phyloP scores from a whole-genome alignment of 768 basidiomycete genomes.

The Russula sp. region DNA sequence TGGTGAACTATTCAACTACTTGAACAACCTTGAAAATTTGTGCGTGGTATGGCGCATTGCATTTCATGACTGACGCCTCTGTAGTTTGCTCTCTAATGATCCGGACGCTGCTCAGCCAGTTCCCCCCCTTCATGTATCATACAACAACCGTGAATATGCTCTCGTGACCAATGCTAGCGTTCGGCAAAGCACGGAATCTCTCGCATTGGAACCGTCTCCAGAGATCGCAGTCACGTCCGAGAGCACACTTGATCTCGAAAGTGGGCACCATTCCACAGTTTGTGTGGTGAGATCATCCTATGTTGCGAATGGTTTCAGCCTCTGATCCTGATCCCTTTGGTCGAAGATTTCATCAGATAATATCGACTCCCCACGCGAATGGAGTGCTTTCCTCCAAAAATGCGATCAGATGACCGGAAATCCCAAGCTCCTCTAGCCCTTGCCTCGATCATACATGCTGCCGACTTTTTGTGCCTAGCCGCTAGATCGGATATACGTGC shows the following conservation, averaged over 20 bases:
- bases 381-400: constrained; percentile 38
- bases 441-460: neutral
- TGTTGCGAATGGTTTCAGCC: neutral
- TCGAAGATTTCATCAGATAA: constrained; percentile 42
- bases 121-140: constrained; percentile 38
- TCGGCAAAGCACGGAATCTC: constrained; percentile 35
- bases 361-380: constrained; percentile 32
- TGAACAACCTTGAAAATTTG: constrained; percentile 35
- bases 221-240: constrained; percentile 33
- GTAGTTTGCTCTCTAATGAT: constrained; percentile 32
- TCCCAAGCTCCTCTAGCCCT: neutral
- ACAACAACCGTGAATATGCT: constrained; percentile 36
- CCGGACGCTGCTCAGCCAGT: constrained; percentile 34
- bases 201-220: constrained; percentile 15
- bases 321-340: constrained; percentile 1
- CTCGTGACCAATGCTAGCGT: constrained; percentile 43
- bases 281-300: constrained; percentile 44
- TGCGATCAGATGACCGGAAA: constrained; percentile 35
- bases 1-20: constrained; percentile 36
- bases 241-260: constrained; percentile 47
- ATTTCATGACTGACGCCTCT: constrained; percentile 10
- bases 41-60: constrained; percentile 27
- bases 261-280: constrained; percentile 39
- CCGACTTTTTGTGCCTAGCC: neutral
- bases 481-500: neutral